These are phyloP conservation scores for Wickerhamia fluorescens DNA, from an alignment of 805 yeast species.

Conservation along the genomic window DNA sequence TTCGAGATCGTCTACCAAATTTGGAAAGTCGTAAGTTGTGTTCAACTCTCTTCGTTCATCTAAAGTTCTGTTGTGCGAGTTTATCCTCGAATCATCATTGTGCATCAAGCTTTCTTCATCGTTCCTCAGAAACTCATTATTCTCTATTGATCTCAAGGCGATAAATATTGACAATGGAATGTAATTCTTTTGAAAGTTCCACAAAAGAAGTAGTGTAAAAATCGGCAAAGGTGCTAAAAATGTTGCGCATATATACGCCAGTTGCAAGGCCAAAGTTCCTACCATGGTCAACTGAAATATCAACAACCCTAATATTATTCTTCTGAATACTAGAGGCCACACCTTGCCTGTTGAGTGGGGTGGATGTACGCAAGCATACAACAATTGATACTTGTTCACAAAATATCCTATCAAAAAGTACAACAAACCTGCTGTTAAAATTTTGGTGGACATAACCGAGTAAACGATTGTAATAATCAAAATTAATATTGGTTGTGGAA, in stretches of 20 bases:
- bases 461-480: conserved; percentile 80
- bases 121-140: conserved; percentile 25
- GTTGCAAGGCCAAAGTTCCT: conserved; percentile 77
- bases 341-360: conserved; percentile 96
- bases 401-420: conserved; percentile 82
- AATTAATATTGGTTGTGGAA: conserved; percentile 87
- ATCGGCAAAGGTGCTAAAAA: conserved; percentile 72
- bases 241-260: conserved; percentile 70
- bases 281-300: conserved; percentile 90
- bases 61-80: conserved; percentile 40
- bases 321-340: conserved; percentile 84
- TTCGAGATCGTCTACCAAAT: conserved; percentile 59
- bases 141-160: conserved; percentile 74
- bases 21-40: conserved; percentile 74
- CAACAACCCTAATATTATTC: conserved; percentile 73
- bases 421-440: conserved; percentile 73
- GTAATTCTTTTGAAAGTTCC: conserved; percentile 77
- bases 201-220: conserved; percentile 55
- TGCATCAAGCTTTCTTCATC: conserved; percentile 12
- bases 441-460: conserved; percentile 84
- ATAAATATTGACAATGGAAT: conserved; percentile 78
- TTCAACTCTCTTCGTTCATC: conserved; percentile 73
- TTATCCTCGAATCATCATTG: conserved; percentile 1
- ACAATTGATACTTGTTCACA: conserved; percentile 83
- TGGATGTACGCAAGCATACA: conserved; percentile 88